These are phyloP conservation scores for Candida sanyaensis DNA, from an alignment of 1,139 yeast species.

Conservation along the genomic window DNA sequence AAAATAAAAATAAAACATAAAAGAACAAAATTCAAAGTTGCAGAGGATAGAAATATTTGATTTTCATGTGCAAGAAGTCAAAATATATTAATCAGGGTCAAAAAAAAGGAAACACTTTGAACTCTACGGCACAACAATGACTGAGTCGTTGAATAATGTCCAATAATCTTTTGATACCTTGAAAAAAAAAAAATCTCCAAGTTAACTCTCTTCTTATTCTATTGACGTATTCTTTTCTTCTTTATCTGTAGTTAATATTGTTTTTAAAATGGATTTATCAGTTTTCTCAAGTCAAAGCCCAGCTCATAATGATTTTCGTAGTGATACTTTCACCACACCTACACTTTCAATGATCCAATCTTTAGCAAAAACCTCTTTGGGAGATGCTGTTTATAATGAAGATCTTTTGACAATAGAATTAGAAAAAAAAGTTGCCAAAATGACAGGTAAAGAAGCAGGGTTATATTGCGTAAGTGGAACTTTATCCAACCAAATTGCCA, in stretches of 20 bases:
- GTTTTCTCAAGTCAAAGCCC: constrained; percentile 23
- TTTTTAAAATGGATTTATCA: constrained; percentile 19
- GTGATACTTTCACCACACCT: constrained; percentile 51
- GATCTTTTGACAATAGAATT: constrained; percentile 36
- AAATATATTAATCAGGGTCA: neutral
- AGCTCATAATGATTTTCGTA: constrained; percentile 43
- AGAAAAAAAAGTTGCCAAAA: constrained; percentile 34
- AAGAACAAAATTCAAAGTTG: too few relatives aligned
- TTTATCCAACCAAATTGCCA: constrained; percentile 46
- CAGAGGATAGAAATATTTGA: neutral
- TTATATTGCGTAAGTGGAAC: constrained; percentile 49
- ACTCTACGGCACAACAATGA: neutral
- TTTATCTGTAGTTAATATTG: neutral
- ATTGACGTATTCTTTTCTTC: too few relatives aligned
- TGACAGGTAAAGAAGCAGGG: constrained; percentile 46
- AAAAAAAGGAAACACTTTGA: neutral
- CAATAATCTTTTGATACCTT: neutral
- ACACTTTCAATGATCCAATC: constrained; percentile 39
- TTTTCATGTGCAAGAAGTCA: neutral
- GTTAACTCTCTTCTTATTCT: too few relatives aligned
- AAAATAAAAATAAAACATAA: too few relatives aligned
- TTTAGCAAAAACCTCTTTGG: constrained; percentile 29
- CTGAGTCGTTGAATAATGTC: neutral
- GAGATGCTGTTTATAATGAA: constrained; percentile 49
- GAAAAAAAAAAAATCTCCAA: too few relatives aligned